Evolutionary conservation across 345 rosid genomes (phyloP).

Genomic region (Hibiscus mutabilis): DNA sequence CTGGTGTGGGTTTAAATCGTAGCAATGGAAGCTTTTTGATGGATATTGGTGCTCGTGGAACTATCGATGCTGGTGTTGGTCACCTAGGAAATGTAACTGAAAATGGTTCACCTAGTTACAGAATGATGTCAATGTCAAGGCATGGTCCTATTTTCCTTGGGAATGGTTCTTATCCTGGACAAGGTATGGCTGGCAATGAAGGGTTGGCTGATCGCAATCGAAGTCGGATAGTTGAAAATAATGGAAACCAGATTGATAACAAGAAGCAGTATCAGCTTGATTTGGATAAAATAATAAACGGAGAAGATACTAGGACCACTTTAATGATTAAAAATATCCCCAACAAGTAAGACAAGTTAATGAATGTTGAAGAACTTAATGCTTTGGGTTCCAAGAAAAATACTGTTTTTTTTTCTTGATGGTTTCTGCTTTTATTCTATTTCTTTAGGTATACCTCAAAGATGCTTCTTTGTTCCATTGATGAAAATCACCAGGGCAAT

Average conservation of each 20-base stretch:
- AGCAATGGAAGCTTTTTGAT: constrained; percentile 37
- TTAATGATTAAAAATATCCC: constrained; percentile 95
- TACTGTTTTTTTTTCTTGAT: constrained; percentile 7
- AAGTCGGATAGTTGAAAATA: constrained; percentile 31
- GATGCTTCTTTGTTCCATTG: constrained; percentile 89
- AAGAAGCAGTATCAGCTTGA: constrained; percentile 76
- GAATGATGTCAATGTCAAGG: constrained; percentile 54
- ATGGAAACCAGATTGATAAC: constrained; percentile 44
- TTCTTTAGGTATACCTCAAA: constrained; percentile 81
- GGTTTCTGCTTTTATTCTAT: constrained; percentile 9
- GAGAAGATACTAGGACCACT: constrained; percentile 79
- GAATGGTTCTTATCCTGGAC: constrained; percentile 46
- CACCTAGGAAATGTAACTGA: constrained; percentile 40
- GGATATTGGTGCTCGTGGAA: constrained; percentile 41
- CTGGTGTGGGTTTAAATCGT: constrained; percentile 37
- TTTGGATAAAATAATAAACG: constrained; percentile 59
- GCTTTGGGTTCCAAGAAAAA: not conserved
- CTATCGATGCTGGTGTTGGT: constrained; percentile 30
- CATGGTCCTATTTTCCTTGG: constrained; percentile 37
- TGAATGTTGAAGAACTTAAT: not conserved
- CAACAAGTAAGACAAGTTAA: constrained; percentile 58
- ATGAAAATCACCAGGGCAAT: constrained; percentile 74
- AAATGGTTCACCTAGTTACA: constrained; percentile 44
- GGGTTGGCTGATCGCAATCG: constrained; percentile 45
- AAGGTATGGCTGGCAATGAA: constrained; percentile 36